Conservation (phyloP, 2,329 filamentous ascomycete genomes). For the Fusarium sp. region DNA sequence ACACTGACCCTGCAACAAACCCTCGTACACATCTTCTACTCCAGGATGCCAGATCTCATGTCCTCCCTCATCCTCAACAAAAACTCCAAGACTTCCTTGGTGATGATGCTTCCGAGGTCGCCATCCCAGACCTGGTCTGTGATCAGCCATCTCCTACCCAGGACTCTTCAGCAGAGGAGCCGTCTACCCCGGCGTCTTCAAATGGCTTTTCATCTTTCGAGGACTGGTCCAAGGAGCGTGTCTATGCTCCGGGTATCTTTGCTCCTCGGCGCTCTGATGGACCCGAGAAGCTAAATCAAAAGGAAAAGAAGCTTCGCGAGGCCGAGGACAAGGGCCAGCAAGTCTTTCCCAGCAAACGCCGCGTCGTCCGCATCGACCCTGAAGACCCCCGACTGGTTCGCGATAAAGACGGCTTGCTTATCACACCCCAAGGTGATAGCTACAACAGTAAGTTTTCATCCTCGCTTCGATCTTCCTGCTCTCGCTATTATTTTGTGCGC, state of each 20-base stretch:
- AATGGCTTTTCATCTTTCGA: not conserved
- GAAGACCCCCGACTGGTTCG: not conserved
- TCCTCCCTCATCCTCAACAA: not conserved
- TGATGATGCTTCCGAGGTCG: too few relatives aligned
- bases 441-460: not conserved
- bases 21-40: not conserved
- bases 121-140: not conserved
- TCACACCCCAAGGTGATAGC: not conserved
- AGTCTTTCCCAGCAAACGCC: conserved; percentile 3
- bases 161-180: not conserved
- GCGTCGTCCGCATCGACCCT: not conserved
- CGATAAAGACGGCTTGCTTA: not conserved
- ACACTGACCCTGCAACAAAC: not conserved
- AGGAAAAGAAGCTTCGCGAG: not conserved
- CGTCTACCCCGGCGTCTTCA: not conserved
- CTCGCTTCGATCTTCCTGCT: not conserved
- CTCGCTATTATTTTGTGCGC: not conserved
- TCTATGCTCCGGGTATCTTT: not conserved
- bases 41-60: not conserved
- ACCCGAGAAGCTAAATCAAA: not conserved
- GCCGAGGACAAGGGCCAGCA: not conserved
- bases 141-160: not conserved
- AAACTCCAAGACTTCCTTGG: not conserved
- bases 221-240: not conserved
- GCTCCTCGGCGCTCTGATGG: not conserved